These are phyloP conservation scores for Solanum chacoense DNA, from an alignment of 305 asterid species.

Conservation along the genomic window DNA sequence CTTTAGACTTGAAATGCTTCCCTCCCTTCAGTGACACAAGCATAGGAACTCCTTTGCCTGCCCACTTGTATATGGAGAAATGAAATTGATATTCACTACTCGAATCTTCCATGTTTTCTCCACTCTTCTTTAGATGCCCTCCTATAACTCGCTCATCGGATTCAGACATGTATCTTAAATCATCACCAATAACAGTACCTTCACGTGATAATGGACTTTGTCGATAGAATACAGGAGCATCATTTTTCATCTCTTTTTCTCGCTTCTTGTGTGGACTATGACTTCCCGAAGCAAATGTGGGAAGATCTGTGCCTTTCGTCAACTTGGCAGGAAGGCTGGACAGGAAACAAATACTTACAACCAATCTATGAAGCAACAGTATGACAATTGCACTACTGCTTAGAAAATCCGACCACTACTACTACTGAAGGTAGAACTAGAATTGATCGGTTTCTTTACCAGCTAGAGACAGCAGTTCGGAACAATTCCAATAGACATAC, in stretches of 20 bases:
- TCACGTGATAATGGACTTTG: constrained; percentile 39
- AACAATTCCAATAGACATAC: not conserved
- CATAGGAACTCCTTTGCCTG: constrained; percentile 53
- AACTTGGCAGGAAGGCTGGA: constrained; percentile 45
- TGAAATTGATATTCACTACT: constrained; percentile 40
- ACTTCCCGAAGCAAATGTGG: constrained; percentile 31
- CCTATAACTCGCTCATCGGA: constrained; percentile 19
- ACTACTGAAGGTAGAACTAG: not conserved
- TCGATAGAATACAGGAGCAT: constrained; percentile 9
- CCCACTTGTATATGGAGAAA: constrained; percentile 92
- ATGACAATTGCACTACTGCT: not conserved
- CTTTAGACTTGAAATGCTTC: constrained; percentile 19
- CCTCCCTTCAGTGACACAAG: constrained; percentile 28
- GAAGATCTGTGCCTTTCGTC: constrained; percentile 33
- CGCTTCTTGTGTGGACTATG: constrained; percentile 14
- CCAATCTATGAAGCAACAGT: not conserved
- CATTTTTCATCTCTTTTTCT: constrained; percentile 19
- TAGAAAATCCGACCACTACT: not conserved
- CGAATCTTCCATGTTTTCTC: constrained; percentile 11
- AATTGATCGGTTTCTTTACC: not conserved
- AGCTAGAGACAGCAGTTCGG: not conserved
- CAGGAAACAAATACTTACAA: constrained; percentile 5
- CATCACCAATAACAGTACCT: constrained; percentile 22
- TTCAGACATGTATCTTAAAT: constrained; percentile 9
- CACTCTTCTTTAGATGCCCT: constrained; percentile 9